Base-by-base conservation (phyloP, 2,329 filamentous ascomycete species). In the Exutisphaerella laricina region DNA sequence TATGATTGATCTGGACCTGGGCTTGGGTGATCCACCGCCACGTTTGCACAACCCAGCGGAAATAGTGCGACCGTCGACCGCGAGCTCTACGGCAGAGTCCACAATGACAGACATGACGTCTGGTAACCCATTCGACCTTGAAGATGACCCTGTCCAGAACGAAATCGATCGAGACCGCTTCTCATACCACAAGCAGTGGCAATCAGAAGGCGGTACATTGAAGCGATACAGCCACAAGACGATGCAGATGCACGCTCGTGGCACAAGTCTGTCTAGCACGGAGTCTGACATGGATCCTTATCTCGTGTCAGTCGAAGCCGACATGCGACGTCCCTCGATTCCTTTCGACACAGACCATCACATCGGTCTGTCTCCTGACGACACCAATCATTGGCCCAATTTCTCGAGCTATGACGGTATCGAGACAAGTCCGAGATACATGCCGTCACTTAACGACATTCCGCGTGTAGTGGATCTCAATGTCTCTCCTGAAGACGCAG, bases 91-190 rank as follows among this genome's bases (percentile, higher is more conserved):
- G 2, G 50, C 58, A 5, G 56, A 53, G 28, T 60, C 56, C 2
- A 43, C 64, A 51, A 43, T 63, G 34, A 67, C 63, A 13, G 66
- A 70, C 39, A 59, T 62, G 14, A 64, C 65, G 28, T 68, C 62
- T 39, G 68, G 69, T 4, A 69, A 73, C 42, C 70, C 70, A 1
- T 74, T 74, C 50, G 70, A 73, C 51, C 64, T 73, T 5, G 71
- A 73, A 49, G 69, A 73, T 9, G 53, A 60, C 16, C 46, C 51
- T n/a, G 47, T 51, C 12, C 56, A 58, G 34, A 54, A 50, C 10
- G 58, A 56, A 6, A 36, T 49, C 6, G 59, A 62, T 34, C 53
- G 54, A 23, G 56, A 61, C 32, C 55, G 61, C 35, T 61, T 58
- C 40, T 64, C 61, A 4, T 55, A 58, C 34, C 62, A 65, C 49